phyloP scores from a whole-genome alignment of 257 asterid species.

The Avicennia marina region DNA sequence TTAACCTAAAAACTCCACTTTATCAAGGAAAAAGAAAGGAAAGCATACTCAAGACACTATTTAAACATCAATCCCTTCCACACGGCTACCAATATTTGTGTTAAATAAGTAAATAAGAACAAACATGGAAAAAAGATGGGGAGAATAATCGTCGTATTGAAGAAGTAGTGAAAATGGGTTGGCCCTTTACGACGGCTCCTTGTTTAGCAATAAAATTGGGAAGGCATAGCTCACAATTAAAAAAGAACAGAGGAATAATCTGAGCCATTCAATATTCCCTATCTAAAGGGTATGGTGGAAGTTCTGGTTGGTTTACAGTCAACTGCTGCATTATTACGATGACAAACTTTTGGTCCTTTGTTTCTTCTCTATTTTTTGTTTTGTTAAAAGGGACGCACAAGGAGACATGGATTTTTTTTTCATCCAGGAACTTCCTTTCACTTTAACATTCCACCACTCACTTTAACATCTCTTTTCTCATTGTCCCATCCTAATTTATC shows the following conservation, averaged over 20 bases:
- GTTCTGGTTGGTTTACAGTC: not conserved
- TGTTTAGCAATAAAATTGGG: not conserved
- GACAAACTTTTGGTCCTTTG: not conserved
- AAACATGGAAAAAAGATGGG: not conserved
- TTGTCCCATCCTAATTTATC: not conserved
- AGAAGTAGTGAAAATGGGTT: not conserved
- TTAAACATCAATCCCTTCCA: not conserved
- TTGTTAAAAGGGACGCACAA: not conserved
- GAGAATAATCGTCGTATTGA: slow-evolving; percentile 2
- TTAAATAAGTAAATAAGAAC: not conserved
- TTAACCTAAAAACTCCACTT: not conserved
- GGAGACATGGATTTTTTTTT: not conserved
- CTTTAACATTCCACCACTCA: not conserved
- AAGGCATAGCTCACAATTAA: not conserved
- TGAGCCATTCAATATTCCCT: slow-evolving; percentile 19
- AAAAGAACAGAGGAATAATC: slow-evolving; percentile 11
- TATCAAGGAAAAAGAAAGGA: not conserved
- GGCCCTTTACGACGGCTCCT: not conserved
- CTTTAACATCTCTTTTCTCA: not conserved
- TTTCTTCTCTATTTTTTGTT: not conserved
- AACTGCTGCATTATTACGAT: not conserved
- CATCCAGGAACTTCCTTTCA: not conserved
- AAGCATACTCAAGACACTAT: not conserved
- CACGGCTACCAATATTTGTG: not conserved
- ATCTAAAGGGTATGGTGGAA: slow-evolving; percentile 7